These are phyloP conservation scores for Penicillium macrosclerotiorum DNA, from an alignment of 495 filamentous ascomycete genomes.

Conservation along the genomic window DNA sequence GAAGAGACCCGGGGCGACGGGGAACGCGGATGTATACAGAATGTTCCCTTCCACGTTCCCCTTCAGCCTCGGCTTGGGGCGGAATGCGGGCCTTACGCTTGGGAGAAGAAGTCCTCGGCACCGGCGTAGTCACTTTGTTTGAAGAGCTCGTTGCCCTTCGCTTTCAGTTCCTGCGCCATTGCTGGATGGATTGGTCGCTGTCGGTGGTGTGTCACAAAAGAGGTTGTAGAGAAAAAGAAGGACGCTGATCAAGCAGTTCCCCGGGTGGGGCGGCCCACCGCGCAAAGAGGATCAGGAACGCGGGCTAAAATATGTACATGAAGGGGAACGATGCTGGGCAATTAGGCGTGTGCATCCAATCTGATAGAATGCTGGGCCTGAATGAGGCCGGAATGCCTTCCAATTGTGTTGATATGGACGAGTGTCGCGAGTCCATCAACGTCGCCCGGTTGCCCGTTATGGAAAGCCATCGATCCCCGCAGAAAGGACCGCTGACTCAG, in stretches of 20 bases:
- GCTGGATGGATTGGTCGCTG: conserved; percentile 1
- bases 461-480: conserved; percentile 38
- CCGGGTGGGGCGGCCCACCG: conserved; percentile 21
- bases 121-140: conserved; percentile 65
- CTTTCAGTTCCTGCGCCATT: conserved; percentile 45
- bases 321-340: not conserved
- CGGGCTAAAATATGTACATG: not conserved
- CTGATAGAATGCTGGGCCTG: not conserved
- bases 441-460: conserved; percentile 9
- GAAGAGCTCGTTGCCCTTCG: conserved; percentile 53
- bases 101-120: conserved; percentile 78
- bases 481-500: conserved; percentile 36
- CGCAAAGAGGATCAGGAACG: not conserved
- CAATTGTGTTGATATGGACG: no score
- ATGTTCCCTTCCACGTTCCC: no score
- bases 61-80: no score
- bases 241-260: conserved; percentile 21
- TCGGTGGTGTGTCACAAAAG: not conserved
- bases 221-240: not conserved
- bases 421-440: no score
- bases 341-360: not conserved
- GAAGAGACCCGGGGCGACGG: no score
- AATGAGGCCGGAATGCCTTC: no score
- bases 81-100: conserved; percentile 62
- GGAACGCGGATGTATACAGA: no score